Evolutionary conservation across 495 filamentous ascomycete genomes (phyloP).

Genomic region (Aspergillus panamensis): DNA sequence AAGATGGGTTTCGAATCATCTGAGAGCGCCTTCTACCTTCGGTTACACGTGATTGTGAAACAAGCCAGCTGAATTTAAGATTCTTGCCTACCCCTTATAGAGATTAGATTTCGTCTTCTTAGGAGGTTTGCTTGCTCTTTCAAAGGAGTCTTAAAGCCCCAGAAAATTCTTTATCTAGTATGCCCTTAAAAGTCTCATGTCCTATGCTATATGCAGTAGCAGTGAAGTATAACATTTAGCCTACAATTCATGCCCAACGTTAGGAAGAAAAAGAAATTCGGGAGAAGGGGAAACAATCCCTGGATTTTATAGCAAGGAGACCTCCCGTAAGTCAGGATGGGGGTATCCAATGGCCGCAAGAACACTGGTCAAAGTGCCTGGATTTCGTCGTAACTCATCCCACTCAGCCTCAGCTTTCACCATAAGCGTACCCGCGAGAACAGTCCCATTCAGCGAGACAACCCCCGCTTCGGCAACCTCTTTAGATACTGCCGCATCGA

Average conservation of each 20-base stretch:
- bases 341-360: conserved; percentile 61
- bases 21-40: not conserved
- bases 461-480: conserved; percentile 50
- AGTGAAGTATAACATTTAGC: not conserved
- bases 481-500: conserved; percentile 20
- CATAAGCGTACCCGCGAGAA: conserved; percentile 76
- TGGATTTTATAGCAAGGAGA: conserved; percentile 22
- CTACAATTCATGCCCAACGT: not conserved
- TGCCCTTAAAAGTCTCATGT: not conserved
- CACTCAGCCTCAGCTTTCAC: conserved; percentile 72
- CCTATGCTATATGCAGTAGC: not conserved
- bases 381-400: conserved; percentile 55
- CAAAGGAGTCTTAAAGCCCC: not conserved
- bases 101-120: not conserved
- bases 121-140: not conserved
- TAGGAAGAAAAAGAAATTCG: not conserved
- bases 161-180: not conserved
- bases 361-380: conserved; percentile 49
- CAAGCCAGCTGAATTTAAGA: not conserved
- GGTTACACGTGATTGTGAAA: not conserved
- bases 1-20: not conserved
- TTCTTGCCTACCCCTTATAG: not conserved
- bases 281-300: not conserved
- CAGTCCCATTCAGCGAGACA: conserved; percentile 71
- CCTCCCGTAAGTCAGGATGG: conserved; percentile 20